Base-by-base conservation (phyloP, 2,329 filamentous ascomycete genomes). In the Beauveria pseudobassiana region DNA sequence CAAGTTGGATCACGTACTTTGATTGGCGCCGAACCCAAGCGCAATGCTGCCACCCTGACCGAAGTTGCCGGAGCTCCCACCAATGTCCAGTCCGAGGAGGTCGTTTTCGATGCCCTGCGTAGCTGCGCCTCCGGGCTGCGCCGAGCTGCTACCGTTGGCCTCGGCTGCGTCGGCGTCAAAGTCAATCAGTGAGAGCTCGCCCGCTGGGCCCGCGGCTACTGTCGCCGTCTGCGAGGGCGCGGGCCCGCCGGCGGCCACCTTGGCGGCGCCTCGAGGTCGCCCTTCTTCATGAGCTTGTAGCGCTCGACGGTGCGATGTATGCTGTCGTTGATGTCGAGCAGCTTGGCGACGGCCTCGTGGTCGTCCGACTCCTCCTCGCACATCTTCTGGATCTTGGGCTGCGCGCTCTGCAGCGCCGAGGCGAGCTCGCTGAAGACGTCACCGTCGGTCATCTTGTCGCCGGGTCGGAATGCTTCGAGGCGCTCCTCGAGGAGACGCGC, bases 321-420 rank as follows among this genome's bases (percentile, higher is more conserved):
- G 76, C 93, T 97, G 75, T 99, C 95, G 72, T 99, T 99, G 71
- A 99, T 98, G 72, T 98, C 92, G 61, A 99, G 83, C 12, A 99
- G 81, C 75, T 96, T 96, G 49, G 92, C 90, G 6, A 99, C 95
- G 5, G 95, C 95, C 77, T 97, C 95, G 64, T 92, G 87, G 71
- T 99, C 95, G 64, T 98, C 93, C 12, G 93, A 97, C 72, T 99
- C 95, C 75, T 99, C 95, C 75, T 98, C 93, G 71, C 93, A 98
- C 93, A 99, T 99, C 77, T 91, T 97, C 73, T 98, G 93, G 66
- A 99, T 98, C 78, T 99, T 99, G 9, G 95, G 95, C 70, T 99
- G 95, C 2, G 95, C 95, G 71, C 89, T 97, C 73, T 91, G 90
- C 51, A 99, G 81, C 10, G 95, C 87, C 65, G 89, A 88, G 5